Base-by-base conservation (phyloP, 164 flowering plant species). In the Stephania yunnanensis region DNA sequence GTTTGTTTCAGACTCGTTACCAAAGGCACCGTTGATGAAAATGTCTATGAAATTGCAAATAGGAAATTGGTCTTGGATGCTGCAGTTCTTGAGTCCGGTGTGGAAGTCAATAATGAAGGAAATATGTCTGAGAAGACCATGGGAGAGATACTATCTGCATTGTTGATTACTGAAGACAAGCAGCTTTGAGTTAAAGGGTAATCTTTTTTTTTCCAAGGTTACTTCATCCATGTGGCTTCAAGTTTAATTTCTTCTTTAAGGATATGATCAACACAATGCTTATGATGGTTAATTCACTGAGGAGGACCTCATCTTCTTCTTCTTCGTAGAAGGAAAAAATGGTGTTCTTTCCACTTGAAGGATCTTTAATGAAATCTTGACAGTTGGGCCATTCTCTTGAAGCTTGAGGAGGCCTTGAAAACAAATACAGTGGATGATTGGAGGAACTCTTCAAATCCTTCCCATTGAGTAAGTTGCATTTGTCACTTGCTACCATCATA, bases 11-110 rank as follows among this genome's bases (percentile, higher is more conserved):
- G 99, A 90, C 86, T 95, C 71, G 99, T 93, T 71, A 92, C 97
- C 0, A 93, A 87, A 82, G 89, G 84, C 52, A 93, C 99, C 1
- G 98, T 95, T 36, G 99, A 95, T 82, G 97, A 95, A 86, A 93
- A 92, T 80, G 82, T 93, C 19, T 93, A 89, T 71, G 98, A 95
- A 87, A 95, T 95, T 80, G 99, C 99, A 44, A 92, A 93, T 75
- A 81, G 96, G 79, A 95, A 95, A 85, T 83, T 93, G 68, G 82
- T 83, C 4, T 80, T 95, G 81, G 99, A 95, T 85, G 97, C 98
- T 78, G 99, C 98, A 7, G 91, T 93, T 69, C 88, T 95, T 44
- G 92, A 93, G 83, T 79, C 89, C 66, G 93, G 87, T 6, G 48
- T 83, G 71, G 93, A 89, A 76, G 78, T 89, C 52, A 91, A 88